These are phyloP conservation scores for Dillenia suffruticosa DNA, from an alignment of 164 flowering plant genomes.

Conservation along the genomic window DNA sequence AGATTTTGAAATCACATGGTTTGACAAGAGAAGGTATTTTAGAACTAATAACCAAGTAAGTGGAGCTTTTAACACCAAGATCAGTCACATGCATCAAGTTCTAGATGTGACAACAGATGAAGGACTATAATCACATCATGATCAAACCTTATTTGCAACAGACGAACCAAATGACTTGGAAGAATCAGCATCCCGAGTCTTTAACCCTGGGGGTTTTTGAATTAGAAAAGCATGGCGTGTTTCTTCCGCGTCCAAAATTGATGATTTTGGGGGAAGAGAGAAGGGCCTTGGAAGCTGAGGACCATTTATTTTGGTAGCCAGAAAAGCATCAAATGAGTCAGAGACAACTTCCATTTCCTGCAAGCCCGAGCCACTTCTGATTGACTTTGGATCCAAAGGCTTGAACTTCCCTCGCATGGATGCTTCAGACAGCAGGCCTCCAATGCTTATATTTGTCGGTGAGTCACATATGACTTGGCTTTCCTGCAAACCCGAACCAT, in stretches of 20 bases:
- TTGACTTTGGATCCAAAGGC: slow-evolving; percentile 6
- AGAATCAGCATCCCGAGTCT: slow-evolving; percentile 16
- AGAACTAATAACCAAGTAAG: no score
- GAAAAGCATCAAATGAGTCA: slow-evolving; percentile 59
- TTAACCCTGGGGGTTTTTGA: slow-evolving; percentile 28
- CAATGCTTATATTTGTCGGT: no score
- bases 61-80: no score
- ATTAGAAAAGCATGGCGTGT: slow-evolving; percentile 73
- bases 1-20: no score
- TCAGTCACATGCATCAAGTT: no score
- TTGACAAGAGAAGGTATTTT: no score
- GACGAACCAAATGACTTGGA: slow-evolving; percentile 27
- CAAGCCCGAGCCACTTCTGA: slow-evolving; percentile 5
- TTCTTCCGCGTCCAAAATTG: slow-evolving; percentile 73
- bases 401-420: no score
- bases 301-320: slow-evolving; percentile 24
- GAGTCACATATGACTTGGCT: no score
- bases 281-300: slow-evolving; percentile 24
- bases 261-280: slow-evolving; percentile 22
- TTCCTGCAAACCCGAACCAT: no score
- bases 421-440: no score
- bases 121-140: no score
- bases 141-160: slow-evolving; percentile 25
- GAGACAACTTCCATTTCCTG: slow-evolving; percentile 28
- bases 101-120: no score